Percentiles rank a stretch among this genome's conserved stretches.
Evolutionary conservation across 192 early-diverging fungal genomes (phyloP).

Genomic region (Dispira simplex): DNA sequence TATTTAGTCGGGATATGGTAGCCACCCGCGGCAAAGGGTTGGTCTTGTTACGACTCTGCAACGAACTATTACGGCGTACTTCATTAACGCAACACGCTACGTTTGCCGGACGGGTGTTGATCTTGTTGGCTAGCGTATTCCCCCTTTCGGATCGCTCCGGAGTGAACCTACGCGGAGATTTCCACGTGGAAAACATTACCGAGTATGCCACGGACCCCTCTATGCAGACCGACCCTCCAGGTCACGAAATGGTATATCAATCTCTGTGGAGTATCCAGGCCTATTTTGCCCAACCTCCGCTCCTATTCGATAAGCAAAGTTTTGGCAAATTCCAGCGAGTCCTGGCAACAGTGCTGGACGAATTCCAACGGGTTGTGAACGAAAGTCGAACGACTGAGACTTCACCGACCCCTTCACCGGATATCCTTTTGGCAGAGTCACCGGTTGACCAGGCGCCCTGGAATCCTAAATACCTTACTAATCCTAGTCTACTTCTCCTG

Average conservation of each 20-base stretch:
- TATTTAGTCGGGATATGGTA: conserved; percentile 38
- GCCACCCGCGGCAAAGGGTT: conserved; percentile 72
- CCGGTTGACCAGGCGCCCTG: neutral
- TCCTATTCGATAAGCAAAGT: conserved; percentile 22
- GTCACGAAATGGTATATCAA: conserved; percentile 35
- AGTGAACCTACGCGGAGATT: conserved; percentile 82
- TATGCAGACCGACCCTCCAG: neutral
- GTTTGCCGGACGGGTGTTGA: conserved; percentile 74
- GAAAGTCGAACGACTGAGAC: neutral
- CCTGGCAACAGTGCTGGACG: neutral
- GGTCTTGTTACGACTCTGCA: conserved; percentile 69
- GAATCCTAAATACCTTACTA: conserved; percentile 18
- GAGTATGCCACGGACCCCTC: conserved; percentile 18
- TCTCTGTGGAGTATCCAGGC: conserved; percentile 68
- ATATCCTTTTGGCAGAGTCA: neutral
- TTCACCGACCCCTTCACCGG: neutral
- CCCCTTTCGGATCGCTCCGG: conserved; percentile 78
- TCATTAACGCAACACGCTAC: conserved; percentile 68
- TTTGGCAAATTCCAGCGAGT: conserved; percentile 13
- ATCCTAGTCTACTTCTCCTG: conserved; percentile 18
- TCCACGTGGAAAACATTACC: conserved; percentile 54
- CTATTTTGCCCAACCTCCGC: conserved; percentile 55
- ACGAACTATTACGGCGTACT: conserved; percentile 76
- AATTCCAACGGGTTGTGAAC: neutral
- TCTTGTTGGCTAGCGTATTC: conserved; percentile 73